Conservation (phyloP, 306 rosid genomes). For the Rosa multiflora region DNA sequence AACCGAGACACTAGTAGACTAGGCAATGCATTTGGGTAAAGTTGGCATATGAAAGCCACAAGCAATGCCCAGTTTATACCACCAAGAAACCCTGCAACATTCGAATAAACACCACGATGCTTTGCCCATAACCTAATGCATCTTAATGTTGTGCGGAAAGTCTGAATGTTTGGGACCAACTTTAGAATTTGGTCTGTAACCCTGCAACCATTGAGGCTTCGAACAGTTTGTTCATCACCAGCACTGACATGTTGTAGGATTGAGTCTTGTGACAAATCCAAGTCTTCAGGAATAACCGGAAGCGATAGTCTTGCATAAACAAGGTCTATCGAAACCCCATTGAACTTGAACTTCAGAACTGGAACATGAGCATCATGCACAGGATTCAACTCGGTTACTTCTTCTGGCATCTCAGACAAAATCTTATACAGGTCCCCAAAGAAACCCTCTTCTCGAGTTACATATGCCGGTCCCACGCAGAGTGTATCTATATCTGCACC, state of each 20-base stretch:
- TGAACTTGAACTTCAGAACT: slow-evolving; percentile 74
- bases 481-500: slow-evolving; percentile 97
- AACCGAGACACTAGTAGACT: slow-evolving; percentile 89
- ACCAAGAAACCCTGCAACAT: slow-evolving; percentile 93
- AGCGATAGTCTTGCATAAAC: slow-evolving; percentile 82
- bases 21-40: slow-evolving; percentile 86
- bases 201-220: slow-evolving; percentile 92
- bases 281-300: slow-evolving; percentile 91
- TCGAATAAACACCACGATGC: slow-evolving; percentile 13
- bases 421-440: slow-evolving; percentile 78
- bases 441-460: slow-evolving; percentile 89
- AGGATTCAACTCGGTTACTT: slow-evolving; percentile 85
- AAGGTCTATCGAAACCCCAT: slow-evolving; percentile 84
- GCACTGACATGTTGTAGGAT: slow-evolving; percentile 62
- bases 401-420: slow-evolving; percentile 83
- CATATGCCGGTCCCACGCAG: slow-evolving; percentile 94
- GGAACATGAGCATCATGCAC: slow-evolving; percentile 98
- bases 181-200: slow-evolving; percentile 89
- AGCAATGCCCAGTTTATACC: slow-evolving; percentile 96
- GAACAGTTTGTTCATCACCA: slow-evolving; percentile 87
- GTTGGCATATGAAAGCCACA: slow-evolving; percentile 98
- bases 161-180: slow-evolving; percentile 95
- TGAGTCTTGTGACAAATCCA: slow-evolving; percentile 86
- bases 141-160: slow-evolving; percentile 86
- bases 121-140: slow-evolving; percentile 32